Percentiles rank a stretch among this genome's conserved stretches.
Conservation (phyloP, 2,329 filamentous ascomycete species). For the Talaromyces amestolkiae region DNA sequence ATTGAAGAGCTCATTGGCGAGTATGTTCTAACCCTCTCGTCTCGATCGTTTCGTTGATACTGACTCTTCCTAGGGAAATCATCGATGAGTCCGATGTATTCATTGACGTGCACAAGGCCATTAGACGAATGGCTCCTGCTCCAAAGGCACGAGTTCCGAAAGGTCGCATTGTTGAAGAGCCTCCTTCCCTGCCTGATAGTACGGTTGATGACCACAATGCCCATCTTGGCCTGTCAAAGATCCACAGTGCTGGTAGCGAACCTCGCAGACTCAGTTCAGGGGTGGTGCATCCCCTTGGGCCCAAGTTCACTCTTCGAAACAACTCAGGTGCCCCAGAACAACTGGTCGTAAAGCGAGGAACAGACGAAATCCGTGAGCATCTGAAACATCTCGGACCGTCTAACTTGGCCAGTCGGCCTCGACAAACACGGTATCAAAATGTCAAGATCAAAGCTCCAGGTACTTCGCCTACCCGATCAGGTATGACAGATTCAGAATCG, state of each 20-base stretch:
- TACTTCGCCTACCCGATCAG: constrained; percentile 32
- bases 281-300: constrained; percentile 37
- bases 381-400: constrained; percentile 64
- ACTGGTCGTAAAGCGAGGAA: constrained; percentile 48
- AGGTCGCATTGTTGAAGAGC: constrained; percentile 52
- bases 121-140: constrained; percentile 80
- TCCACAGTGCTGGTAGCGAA: constrained; percentile 23
- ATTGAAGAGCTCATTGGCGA: constrained; percentile 99
- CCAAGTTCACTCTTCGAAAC: constrained; percentile 40
- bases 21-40: constrained; percentile 54
- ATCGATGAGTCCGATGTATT: constrained; percentile 99
- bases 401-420: constrained; percentile 60
- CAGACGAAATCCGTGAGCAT: constrained; percentile 58
- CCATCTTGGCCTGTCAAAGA: constrained; percentile 32
- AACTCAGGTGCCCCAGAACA: constrained; percentile 29
- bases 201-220: constrained; percentile 40
- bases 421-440: constrained; percentile 59
- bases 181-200: constrained; percentile 36
- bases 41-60: neutral
- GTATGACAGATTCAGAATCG: constrained; percentile 38
- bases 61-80: constrained; percentile 69
- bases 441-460: constrained; percentile 65
- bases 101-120: constrained; percentile 96
- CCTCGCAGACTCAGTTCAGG: constrained; percentile 24
- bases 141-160: constrained; percentile 71